phyloP scores from a whole-genome alignment of 176 grass and related monocot genomes.

The Paspalum vaginatum region DNA sequence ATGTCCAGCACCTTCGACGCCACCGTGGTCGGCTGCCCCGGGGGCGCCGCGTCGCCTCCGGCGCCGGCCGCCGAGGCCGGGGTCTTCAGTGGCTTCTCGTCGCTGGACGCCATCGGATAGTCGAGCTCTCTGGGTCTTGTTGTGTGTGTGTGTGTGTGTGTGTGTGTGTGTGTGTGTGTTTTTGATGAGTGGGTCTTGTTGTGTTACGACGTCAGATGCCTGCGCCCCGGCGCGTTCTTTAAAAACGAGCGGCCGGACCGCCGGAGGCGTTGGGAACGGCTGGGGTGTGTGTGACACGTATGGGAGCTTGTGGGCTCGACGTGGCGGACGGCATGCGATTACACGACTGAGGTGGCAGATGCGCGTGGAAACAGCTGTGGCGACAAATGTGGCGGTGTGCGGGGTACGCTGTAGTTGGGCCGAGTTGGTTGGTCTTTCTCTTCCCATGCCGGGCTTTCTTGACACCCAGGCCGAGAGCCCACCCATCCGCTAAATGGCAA shows the following conservation, averaged over 20 bases:
- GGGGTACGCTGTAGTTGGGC: not conserved
- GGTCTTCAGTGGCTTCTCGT: constrained; percentile 41
- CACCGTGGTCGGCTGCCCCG: constrained; percentile 53
- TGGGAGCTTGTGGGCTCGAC: constrained; percentile 29
- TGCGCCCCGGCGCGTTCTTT: not conserved
- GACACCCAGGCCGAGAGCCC: constrained; percentile 31
- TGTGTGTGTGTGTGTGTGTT: too few relatives aligned
- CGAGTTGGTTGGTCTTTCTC: not conserved
- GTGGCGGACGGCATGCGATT: constrained; percentile 60
- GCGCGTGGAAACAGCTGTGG: not conserved
- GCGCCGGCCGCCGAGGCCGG: constrained; percentile 11
- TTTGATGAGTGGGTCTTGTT: too few relatives aligned
- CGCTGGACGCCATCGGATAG: constrained; percentile 71
- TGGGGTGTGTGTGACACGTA: constrained; percentile 19
- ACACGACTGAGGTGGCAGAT: constrained; percentile 41
- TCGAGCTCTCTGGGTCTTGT: too few relatives aligned
- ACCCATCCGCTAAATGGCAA: constrained; percentile 38
- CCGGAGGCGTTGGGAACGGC: not conserved
- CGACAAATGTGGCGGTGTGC: not conserved
- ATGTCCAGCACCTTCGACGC: constrained; percentile 61
- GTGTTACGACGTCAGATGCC: not conserved
- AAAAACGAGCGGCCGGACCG: constrained; percentile 9
- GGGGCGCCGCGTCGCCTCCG: constrained; percentile 6
- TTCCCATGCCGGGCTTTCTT: not conserved
- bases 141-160: too few relatives aligned